These are phyloP conservation scores for Blastobotrys robertii DNA, from an alignment of 805 yeast species.

Conservation along the genomic window DNA sequence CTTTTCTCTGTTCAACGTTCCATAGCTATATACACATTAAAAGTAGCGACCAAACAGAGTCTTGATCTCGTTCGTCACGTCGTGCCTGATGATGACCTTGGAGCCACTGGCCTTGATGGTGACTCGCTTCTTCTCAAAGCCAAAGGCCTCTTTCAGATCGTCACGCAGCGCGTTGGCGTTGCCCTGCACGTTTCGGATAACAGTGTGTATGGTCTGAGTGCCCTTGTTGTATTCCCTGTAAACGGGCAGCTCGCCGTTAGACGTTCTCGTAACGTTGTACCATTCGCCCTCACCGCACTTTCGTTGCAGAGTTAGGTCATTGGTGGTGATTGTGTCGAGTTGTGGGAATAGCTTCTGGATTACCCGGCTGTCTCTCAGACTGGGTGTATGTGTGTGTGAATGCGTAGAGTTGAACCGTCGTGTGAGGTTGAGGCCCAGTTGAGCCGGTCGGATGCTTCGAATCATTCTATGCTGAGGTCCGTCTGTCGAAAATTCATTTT, in stretches of 20 bases:
- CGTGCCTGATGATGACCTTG: constrained; percentile 45
- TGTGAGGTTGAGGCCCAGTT: too few species aligned
- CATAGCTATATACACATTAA: constrained; percentile 11
- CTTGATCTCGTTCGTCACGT: constrained; percentile 31
- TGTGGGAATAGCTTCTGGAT: constrained; percentile 1
- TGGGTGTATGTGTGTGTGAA: too few species aligned
- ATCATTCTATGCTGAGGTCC: too few species aligned
- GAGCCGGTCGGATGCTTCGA: too few species aligned
- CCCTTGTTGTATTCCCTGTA: constrained; percentile 51
- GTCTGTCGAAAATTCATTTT: too few species aligned
- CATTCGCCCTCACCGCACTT: constrained; percentile 5
- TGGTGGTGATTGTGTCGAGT: constrained; percentile 1
- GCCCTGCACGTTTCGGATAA: constrained; percentile 63
- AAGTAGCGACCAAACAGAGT: constrained; percentile 26
- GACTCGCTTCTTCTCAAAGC: constrained; percentile 38
- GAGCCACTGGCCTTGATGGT: constrained; percentile 41
- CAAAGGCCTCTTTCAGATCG: constrained; percentile 46
- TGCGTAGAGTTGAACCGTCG: too few species aligned
- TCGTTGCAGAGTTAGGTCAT: neutral
- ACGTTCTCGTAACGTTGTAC: constrained; percentile 13
- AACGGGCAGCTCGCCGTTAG: constrained; percentile 65
- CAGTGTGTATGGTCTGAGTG: constrained; percentile 52
- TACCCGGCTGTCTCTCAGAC: too few species aligned
- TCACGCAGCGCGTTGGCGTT: constrained; percentile 53
- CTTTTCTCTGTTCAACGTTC: constrained; percentile 88